A percentile compares a stretch with the other conserved stretches of the same genome.
Conservation (phyloP, 176 grass and related monocot species). For the Triticum timopheevii region DNA sequence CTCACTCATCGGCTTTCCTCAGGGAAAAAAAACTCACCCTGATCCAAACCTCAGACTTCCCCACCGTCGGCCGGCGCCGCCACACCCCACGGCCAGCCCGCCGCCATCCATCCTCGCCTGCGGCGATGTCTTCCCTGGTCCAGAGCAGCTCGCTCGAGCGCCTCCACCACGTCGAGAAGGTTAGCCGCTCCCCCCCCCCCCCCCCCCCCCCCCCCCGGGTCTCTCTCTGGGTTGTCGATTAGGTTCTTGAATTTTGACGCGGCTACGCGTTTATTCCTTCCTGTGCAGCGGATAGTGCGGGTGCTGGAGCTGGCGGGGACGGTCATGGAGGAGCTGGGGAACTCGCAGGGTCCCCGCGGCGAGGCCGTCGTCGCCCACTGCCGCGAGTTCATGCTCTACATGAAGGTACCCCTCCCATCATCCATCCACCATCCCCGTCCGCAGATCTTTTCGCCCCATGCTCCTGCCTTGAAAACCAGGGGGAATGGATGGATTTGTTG, state of each 20-base stretch:
- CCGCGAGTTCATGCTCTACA: constrained; percentile 76
- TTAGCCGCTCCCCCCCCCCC: neutral
- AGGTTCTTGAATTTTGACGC: neutral
- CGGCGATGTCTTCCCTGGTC: constrained; percentile 55
- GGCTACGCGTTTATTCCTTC: neutral
- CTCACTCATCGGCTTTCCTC: too few relatives aligned
- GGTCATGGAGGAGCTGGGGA: constrained; percentile 88
- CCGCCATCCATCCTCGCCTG: constrained; percentile 1
- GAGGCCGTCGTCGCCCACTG: constrained; percentile 55
- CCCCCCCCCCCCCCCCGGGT: too few relatives aligned
- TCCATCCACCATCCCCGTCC: neutral
- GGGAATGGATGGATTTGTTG: neutral
- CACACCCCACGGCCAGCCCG: too few relatives aligned
- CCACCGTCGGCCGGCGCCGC: too few relatives aligned
- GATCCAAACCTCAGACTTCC: too few relatives aligned
- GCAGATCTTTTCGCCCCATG: neutral
- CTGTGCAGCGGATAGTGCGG: constrained; percentile 64
- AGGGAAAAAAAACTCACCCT: too few relatives aligned
- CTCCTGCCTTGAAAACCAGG: neutral
- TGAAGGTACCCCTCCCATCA: constrained; percentile 54
- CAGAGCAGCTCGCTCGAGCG: constrained; percentile 78
- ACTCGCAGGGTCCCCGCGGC: constrained; percentile 49
- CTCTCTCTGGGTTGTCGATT: neutral
- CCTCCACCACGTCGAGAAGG: constrained; percentile 86
- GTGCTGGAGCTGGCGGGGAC: constrained; percentile 69